phyloP scores from a whole-genome alignment of 495 filamentous ascomycete genomes.

The Platismatia glauca region DNA sequence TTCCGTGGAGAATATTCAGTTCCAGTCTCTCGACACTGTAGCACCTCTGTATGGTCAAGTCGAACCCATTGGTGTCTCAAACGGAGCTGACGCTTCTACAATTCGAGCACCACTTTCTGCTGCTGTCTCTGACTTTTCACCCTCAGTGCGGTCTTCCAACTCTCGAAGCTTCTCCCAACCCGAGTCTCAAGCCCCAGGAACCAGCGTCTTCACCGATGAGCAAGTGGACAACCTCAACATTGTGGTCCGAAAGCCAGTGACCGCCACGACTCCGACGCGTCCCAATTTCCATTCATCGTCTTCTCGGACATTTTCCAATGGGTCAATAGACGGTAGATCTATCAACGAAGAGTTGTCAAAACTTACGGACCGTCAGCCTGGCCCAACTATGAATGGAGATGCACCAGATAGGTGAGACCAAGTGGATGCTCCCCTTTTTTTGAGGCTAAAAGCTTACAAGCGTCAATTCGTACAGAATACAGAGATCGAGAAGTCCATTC shows the following conservation, averaged over 20 bases:
- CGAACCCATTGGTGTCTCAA: conserved; percentile 24
- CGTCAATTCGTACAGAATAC: conserved; percentile 8
- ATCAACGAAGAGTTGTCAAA: conserved; percentile 31
- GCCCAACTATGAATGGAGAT: conserved; percentile 20
- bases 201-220: conserved; percentile 44
- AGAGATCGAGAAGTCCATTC: conserved; percentile 24
- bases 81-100: conserved; percentile 34
- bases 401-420: conserved; percentile 29
- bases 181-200: conserved; percentile 18
- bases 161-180: conserved; percentile 14
- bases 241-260: conserved; percentile 34
- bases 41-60: conserved; percentile 12
- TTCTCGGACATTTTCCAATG: conserved; percentile 44
- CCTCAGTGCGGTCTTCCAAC: conserved; percentile 34
- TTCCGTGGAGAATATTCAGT: conserved; percentile 5
- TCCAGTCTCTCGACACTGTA: conserved; percentile 20
- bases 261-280: conserved; percentile 18
- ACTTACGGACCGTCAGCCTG: conserved; percentile 25
- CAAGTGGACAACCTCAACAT: conserved; percentile 45
- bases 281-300: conserved; percentile 34
- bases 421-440: not conserved
- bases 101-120: conserved; percentile 58
- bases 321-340: conserved; percentile 45
- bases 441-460: conserved; percentile 13
- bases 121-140: conserved; percentile 67